Conservation (phyloP, 768 basidiomycete genomes). For the Termitomyces sp. region DNA sequence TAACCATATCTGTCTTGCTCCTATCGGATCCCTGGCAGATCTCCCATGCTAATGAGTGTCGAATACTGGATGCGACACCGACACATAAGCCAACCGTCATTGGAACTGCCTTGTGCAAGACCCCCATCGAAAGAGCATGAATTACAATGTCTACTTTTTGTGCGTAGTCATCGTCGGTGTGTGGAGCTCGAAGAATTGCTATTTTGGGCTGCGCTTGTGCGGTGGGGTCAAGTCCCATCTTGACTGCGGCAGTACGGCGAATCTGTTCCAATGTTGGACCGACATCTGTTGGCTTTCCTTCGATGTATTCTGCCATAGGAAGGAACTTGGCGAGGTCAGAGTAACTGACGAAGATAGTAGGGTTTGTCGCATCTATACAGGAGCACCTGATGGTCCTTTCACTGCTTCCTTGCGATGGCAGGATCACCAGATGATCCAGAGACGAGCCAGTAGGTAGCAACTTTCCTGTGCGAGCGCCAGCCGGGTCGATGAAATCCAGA, state of each 20-base stretch:
- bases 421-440: slow-evolving; percentile 39
- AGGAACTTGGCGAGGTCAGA: slow-evolving; percentile 39
- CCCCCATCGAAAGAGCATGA: slow-evolving; percentile 69
- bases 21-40: slow-evolving; percentile 32
- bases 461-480: slow-evolving; percentile 67
- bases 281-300: slow-evolving; percentile 24
- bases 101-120: slow-evolving; percentile 65
- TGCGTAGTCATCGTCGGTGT: slow-evolving; percentile 19
- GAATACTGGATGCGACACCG: slow-evolving; percentile 57
- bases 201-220: slow-evolving; percentile 73
- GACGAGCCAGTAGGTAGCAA: slow-evolving; percentile 62
- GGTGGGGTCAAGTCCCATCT: slow-evolving; percentile 62
- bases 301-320: slow-evolving; percentile 35
- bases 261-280: slow-evolving; percentile 45
- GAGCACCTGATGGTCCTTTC: slow-evolving; percentile 37
- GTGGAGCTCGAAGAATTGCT: slow-evolving; percentile 46
- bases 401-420: slow-evolving; percentile 10
- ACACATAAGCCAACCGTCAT: slow-evolving; percentile 73
- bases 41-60: slow-evolving; percentile 54
- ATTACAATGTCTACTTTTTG: slow-evolving; percentile 47
- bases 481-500: slow-evolving; percentile 64
- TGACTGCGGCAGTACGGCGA: slow-evolving; percentile 50
- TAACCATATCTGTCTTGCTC: slow-evolving; percentile 30
- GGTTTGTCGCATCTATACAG: slow-evolving; percentile 73
- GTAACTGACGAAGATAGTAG: slow-evolving; percentile 59